Percentiles rank a stretch among this genome's conserved stretches.
Conservation (phyloP, 176 grass and related monocot genomes). For the Lolium multiflorum region DNA sequence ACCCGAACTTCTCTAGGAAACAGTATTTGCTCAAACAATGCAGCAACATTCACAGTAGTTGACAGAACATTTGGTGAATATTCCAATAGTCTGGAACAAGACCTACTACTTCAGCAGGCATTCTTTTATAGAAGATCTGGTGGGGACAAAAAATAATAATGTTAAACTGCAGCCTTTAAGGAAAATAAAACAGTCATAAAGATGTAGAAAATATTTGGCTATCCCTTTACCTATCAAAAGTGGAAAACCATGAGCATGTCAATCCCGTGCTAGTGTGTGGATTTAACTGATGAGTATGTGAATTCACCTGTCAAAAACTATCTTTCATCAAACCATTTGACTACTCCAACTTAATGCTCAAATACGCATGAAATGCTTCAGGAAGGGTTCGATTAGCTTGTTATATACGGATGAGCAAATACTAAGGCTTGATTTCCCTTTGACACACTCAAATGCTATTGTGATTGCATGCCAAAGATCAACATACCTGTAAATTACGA, state of each 20-base stretch:
- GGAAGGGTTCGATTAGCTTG: background rate
- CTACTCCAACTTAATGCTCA: background rate
- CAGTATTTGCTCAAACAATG: too few relatives aligned
- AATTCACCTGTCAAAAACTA: slow-evolving; percentile 69
- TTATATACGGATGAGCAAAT: slow-evolving; percentile 70
- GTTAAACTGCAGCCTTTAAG: too few relatives aligned
- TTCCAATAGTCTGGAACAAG: too few relatives aligned
- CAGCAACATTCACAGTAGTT: too few relatives aligned
- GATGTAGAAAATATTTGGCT: slow-evolving; percentile 95
- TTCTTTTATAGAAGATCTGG: too few relatives aligned
- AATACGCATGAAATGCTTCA: slow-evolving; percentile 19
- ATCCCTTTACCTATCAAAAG: slow-evolving; percentile 72
- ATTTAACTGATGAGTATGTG: slow-evolving; percentile 90
- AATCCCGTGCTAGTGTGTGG: slow-evolving; percentile 14
- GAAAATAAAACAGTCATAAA: background rate
- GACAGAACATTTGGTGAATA: too few relatives aligned
- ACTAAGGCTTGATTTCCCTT: slow-evolving; percentile 91
- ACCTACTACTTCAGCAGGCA: too few relatives aligned
- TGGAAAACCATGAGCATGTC: background rate
- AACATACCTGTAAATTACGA: slow-evolving; percentile 33
- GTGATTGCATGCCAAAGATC: slow-evolving; percentile 78
- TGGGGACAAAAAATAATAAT: too few relatives aligned
- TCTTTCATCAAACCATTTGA: slow-evolving; percentile 36
- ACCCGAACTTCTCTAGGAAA: background rate
- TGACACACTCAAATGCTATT: slow-evolving; percentile 69